phyloP scores from a whole-genome alignment of 768 basidiomycete species.

The Rhodosporidiobolus sp. region DNA sequence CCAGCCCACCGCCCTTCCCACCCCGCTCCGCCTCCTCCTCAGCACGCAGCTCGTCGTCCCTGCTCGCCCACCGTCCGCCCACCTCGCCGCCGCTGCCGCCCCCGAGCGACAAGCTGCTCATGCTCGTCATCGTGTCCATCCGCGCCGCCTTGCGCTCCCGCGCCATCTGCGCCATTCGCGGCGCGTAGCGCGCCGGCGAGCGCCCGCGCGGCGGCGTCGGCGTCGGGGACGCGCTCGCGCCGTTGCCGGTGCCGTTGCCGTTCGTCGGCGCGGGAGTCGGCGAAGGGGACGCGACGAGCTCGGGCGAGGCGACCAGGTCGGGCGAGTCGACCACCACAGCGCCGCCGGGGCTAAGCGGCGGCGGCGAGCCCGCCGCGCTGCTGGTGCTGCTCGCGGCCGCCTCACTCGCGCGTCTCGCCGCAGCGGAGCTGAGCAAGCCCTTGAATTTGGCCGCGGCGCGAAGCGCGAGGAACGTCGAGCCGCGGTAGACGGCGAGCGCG shows the following conservation, averaged over 20 bases:
- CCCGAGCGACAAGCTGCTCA: constrained; percentile 5
- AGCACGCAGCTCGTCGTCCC: neutral
- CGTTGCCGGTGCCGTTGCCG: no score
- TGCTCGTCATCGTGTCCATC: constrained; percentile 22
- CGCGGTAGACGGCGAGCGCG: constrained; percentile 22
- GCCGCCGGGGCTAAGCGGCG: neutral
- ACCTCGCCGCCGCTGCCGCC: neutral
- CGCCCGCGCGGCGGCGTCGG: neutral
- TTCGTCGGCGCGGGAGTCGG: neutral
- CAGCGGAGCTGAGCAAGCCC: constrained; percentile 5
- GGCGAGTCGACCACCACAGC: constrained; percentile 14
- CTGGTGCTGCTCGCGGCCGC: neutral
- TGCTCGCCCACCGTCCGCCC: neutral
- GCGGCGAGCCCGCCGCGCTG: neutral
- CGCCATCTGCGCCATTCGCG: neutral
- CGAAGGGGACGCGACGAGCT: neutral
- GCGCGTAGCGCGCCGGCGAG: neutral
- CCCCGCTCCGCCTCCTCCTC: no score
- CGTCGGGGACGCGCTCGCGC: neutral
- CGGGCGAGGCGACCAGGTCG: constrained; percentile 13
- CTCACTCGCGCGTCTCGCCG: neutral
- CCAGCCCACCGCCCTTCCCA: neutral
- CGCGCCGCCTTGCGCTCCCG: neutral
- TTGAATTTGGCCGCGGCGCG: constrained; percentile 34
- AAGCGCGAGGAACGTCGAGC: constrained; percentile 21